These are phyloP conservation scores for Beauveria brongniartii DNA, from an alignment of 2,329 filamentous ascomycete species.

Conservation along the genomic window DNA sequence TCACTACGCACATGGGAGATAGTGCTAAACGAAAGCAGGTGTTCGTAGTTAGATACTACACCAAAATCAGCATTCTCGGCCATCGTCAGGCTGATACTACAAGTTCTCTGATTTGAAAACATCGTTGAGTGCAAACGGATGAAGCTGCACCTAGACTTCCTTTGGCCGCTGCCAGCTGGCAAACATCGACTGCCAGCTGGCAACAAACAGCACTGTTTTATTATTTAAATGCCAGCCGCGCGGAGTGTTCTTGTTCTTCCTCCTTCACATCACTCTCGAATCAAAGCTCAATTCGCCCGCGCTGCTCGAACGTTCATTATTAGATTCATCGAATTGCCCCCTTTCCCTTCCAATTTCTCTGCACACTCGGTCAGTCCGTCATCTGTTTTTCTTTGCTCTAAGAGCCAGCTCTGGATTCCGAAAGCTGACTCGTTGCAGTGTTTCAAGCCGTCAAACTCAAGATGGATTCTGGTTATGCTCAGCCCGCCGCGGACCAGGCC, in stretches of 20 bases:
- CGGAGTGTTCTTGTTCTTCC: background rate
- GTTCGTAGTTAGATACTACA: too few species aligned
- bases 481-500: background rate
- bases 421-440: background rate
- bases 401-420: background rate
- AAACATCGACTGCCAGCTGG: background rate
- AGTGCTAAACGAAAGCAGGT: too few species aligned
- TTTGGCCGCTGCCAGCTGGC: background rate
- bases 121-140: background rate
- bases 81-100: too few species aligned
- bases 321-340: background rate
- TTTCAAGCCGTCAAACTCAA: background rate
- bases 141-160: background rate
- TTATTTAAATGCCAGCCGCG: constrained; percentile 3
- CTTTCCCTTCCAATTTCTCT: background rate
- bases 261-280: background rate
- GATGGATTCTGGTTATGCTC: background rate
- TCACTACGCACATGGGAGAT: too few species aligned
- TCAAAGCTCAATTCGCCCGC: background rate
- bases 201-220: background rate
- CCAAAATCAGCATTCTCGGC: too few species aligned
- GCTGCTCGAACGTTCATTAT: background rate
- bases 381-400: background rate
- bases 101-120: too few species aligned
- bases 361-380: background rate